Evolutionary conservation across 1,284 basidiomycete species (phyloP).

Genomic region (Rhodotorula mucilaginosa): DNA sequence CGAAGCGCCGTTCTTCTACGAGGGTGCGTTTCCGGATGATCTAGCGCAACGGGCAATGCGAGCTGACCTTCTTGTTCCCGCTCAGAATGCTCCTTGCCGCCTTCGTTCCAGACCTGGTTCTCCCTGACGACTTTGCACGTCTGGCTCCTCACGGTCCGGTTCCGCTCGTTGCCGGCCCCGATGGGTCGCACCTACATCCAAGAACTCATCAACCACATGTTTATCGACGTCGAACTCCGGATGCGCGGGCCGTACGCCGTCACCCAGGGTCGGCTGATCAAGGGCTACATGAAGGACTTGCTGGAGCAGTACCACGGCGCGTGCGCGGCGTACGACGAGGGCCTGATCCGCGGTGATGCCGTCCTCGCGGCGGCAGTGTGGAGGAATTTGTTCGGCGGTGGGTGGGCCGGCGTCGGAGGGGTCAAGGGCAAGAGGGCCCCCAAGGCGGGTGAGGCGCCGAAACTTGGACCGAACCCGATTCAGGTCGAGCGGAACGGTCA

Average conservation of each 20-base stretch:
- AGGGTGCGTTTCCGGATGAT: slow-evolving; percentile 26
- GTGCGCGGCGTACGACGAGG: slow-evolving; percentile 76
- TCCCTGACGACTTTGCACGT: slow-evolving; percentile 90
- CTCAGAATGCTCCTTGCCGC: slow-evolving; percentile 78
- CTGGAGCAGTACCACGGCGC: slow-evolving; percentile 89
- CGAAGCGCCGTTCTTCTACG: slow-evolving; percentile 53
- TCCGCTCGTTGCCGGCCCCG: slow-evolving; percentile 73
- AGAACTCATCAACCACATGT: slow-evolving; percentile 91
- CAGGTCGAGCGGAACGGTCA: slow-evolving; percentile 9
- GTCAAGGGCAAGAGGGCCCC: slow-evolving; percentile 47
- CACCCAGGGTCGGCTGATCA: slow-evolving; percentile 71
- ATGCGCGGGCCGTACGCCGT: slow-evolving; percentile 73
- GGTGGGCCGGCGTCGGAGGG: slow-evolving; percentile 52
- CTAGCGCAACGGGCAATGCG: background rate
- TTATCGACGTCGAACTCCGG: slow-evolving; percentile 88
- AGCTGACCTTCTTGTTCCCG: background rate
- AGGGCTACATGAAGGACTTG: slow-evolving; percentile 82
- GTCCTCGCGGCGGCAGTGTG: slow-evolving; percentile 84
- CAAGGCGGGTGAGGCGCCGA: slow-evolving; percentile 56
- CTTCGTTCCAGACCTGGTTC: slow-evolving; percentile 97
- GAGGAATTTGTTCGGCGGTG: slow-evolving; percentile 75
- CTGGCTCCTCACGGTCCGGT: slow-evolving; percentile 82
- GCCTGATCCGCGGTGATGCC: slow-evolving; percentile 66
- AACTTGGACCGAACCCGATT: slow-evolving; percentile 49
- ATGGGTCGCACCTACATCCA: slow-evolving; percentile 68